Conservation (phyloP, 2,329 filamentous ascomycete species). For the Amauroascus niger region DNA sequence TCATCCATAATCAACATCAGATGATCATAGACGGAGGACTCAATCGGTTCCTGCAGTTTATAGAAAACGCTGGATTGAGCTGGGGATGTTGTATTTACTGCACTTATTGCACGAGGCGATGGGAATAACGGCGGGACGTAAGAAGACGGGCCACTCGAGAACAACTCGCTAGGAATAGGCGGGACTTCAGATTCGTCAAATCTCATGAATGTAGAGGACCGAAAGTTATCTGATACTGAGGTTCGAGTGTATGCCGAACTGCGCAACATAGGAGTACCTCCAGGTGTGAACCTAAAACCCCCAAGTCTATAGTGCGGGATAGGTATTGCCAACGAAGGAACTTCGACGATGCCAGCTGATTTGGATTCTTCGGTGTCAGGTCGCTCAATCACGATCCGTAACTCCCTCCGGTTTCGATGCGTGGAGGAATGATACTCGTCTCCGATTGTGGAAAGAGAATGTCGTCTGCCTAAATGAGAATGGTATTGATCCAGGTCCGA, state of each 20-base stretch:
- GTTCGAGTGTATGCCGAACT: slow-evolving; percentile 65
- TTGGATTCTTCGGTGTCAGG: slow-evolving; percentile 54
- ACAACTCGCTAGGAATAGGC: slow-evolving; percentile 22
- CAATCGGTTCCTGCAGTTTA: slow-evolving; percentile 53
- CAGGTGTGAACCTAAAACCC: slow-evolving; percentile 66
- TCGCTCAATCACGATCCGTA: slow-evolving; percentile 72
- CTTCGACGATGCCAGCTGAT: slow-evolving; percentile 50
- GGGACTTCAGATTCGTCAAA: slow-evolving; percentile 18
- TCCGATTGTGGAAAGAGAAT: slow-evolving; percentile 68
- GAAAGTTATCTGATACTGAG: slow-evolving; percentile 59
- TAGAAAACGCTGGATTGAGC: slow-evolving; percentile 35
- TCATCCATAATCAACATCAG: slow-evolving; percentile 78
- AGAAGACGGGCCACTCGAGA: slow-evolving; percentile 17
- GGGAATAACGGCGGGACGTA: slow-evolving; percentile 33
- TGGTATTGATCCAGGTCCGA: slow-evolving; percentile 19
- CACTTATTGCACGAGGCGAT: slow-evolving; percentile 25
- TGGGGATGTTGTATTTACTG: slow-evolving; percentile 26
- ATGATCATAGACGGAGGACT: slow-evolving; percentile 61
- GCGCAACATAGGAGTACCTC: slow-evolving; percentile 66
- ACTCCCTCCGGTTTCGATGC: slow-evolving; percentile 50
- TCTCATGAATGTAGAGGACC: slow-evolving; percentile 51
- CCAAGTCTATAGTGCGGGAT: slow-evolving; percentile 81
- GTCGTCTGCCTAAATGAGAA: slow-evolving; percentile 42
- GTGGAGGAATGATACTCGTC: slow-evolving; percentile 44
- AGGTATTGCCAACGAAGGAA: slow-evolving; percentile 57